phyloP scores from a whole-genome alignment of 176 grass and related monocot species.

The Aegilops tauschii region DNA sequence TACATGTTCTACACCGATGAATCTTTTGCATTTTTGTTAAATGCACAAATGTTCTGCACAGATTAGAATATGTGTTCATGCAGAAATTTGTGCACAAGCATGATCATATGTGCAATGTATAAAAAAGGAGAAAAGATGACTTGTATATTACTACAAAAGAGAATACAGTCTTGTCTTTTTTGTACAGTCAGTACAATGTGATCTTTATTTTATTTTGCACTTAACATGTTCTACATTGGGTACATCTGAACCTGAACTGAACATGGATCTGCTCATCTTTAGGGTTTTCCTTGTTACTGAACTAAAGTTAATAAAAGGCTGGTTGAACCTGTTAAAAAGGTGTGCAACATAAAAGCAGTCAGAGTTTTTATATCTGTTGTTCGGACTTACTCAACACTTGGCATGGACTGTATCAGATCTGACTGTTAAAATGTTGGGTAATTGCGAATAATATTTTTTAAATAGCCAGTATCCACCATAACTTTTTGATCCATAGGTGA shows the following conservation, averaged over 20 bases:
- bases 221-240: not conserved
- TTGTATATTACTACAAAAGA: not conserved
- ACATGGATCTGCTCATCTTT: not conserved
- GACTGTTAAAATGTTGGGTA: not conserved
- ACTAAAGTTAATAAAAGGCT: not conserved
- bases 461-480: not conserved
- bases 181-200: not conserved
- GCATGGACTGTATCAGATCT: not conserved
- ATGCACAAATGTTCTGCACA: not conserved
- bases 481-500: not conserved
- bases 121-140: not conserved
- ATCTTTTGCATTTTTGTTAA: not conserved
- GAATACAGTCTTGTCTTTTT: not conserved
- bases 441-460: not conserved
- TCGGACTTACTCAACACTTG: not conserved
- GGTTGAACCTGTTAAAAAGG: not conserved
- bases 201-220: not conserved
- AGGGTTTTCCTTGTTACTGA: not conserved
- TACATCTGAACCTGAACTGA: not conserved
- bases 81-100: not conserved
- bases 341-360: not conserved
- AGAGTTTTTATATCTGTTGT: conserved; percentile 8
- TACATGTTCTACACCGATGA: not conserved
- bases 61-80: not conserved
- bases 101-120: not conserved